Percentiles rank a stretch among this genome's conserved stretches.
These are phyloP conservation scores for Fusarium mexicanum DNA, from an alignment of 2,329 filamentous ascomycete genomes.

Conservation along the genomic window DNA sequence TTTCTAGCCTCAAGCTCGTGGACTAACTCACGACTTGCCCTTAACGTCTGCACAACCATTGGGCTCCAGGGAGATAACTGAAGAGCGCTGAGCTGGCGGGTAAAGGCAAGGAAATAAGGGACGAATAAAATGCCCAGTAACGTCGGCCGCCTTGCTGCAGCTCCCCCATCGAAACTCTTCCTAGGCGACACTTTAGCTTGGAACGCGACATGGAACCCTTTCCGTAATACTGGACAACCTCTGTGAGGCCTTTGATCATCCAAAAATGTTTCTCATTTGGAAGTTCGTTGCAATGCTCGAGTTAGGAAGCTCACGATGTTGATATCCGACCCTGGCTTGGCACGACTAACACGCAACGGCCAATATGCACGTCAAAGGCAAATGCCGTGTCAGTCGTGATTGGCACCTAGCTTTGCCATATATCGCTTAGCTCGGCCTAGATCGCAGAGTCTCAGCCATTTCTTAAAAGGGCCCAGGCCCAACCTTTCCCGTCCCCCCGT, in stretches of 20 bases:
- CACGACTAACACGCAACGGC: conserved; percentile 20
- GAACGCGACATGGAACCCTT: conserved; percentile 32
- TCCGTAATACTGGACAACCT: conserved; percentile 10
- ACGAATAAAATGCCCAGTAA: conserved; percentile 28
- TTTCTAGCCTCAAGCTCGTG: not conserved
- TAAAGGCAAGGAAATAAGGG: conserved; percentile 15
- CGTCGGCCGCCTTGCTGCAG: conserved; percentile 36
- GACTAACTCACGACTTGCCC: not conserved
- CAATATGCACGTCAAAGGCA: conserved; percentile 26
- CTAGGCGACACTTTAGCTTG: conserved; percentile 22
- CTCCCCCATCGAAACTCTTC: conserved; percentile 20
- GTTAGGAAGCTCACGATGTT: conserved; percentile 7
- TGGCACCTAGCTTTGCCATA: conserved; percentile 22
- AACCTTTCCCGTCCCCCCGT: conserved; percentile 33
- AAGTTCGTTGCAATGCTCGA: not conserved
- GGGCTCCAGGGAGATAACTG: conserved; percentile 2
- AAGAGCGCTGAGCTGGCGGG: conserved; percentile 10
- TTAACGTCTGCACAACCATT: not conserved
- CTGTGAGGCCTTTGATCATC: conserved; percentile 4
- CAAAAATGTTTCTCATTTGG: not conserved
- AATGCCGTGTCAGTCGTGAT: conserved; percentile 19
- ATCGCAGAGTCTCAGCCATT: conserved; percentile 9
- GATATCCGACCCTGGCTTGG: conserved; percentile 11
- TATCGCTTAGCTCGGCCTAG: conserved; percentile 8
- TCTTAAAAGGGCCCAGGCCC: conserved; percentile 36